Evolutionary conservation across 352 stramenopile species (phyloP), one percentile per base, ranked within the genome.

Genomic region (Phytophthora hibernalis): DNA sequence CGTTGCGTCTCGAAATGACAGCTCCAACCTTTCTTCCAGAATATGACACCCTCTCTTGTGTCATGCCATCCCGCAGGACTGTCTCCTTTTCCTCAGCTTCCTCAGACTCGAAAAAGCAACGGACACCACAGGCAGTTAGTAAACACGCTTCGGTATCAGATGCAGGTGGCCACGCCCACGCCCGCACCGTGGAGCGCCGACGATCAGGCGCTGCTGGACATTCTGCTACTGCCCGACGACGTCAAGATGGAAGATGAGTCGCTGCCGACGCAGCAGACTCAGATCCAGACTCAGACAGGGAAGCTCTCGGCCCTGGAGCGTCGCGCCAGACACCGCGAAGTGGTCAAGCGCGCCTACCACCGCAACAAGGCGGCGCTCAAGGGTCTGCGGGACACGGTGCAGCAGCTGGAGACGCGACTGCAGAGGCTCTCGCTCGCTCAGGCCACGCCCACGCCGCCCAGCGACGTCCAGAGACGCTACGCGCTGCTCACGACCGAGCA

Each of bases 271-370:
- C 12, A 43, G 37, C 12, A 43, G 37, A 20, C 11, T 43, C 37
- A n/a, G 37, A 43, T 16, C 16, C 31, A 43, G 37, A 21, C 37
- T 20, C 12, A 20, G 13, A 43, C 12, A 51, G 58, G 38, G 0
- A 89, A 89, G 44, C 71, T 87, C n/a, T 83, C 77, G 37, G 54
- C 80, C 2, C 69, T 75, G 7, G 82, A 92, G 60, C 81, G 83
- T 6, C 80, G 82, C 20, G 80, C 63, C 33, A 72, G 82, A 58
- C 84, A 92, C 48, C 76, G 84, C 28, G 84, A 92, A 58, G 84
- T 92, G 43, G 84, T 92, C 2, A 77, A 82, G 21, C 84, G 84
- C n/a, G 87, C 84, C 7, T 92, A 92, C 52, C 82, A 92, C 31
- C 78, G 84, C 44, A 92, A 85, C 56, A 92, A 92, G 70, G 77